phyloP scores from a whole-genome alignment of 2,329 filamentous ascomycete species.

The Fusarium buxicola region DNA sequence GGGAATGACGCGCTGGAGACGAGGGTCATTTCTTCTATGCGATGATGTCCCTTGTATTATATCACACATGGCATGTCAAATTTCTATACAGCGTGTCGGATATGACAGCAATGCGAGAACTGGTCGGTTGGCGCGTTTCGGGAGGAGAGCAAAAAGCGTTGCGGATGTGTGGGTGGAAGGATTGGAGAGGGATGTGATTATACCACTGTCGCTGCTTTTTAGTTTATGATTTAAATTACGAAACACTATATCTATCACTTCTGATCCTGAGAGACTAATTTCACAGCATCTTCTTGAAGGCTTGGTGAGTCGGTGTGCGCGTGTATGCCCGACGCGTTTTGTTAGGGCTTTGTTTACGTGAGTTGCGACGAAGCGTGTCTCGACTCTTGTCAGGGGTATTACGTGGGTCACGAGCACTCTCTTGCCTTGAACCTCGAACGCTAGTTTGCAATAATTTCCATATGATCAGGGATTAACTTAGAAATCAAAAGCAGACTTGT shows the following conservation, averaged over 20 bases:
- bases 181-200: slow-evolving; percentile 29
- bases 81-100: slow-evolving; percentile 34
- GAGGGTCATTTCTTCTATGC: slow-evolving; percentile 35
- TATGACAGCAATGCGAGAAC: slow-evolving; percentile 31
- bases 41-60: slow-evolving; percentile 44
- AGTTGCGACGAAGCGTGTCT: slow-evolving; percentile 38
- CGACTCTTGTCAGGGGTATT: slow-evolving; percentile 37
- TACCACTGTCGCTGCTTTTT: slow-evolving; percentile 42
- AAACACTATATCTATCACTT: slow-evolving; percentile 7
- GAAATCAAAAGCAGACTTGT: not conserved
- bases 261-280: not conserved
- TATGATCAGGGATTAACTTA: not conserved
- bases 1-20: slow-evolving; percentile 28
- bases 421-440: slow-evolving; percentile 1
- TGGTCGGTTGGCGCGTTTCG: slow-evolving; percentile 31
- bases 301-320: slow-evolving; percentile 9
- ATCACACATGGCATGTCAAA: slow-evolving; percentile 35
- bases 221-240: slow-evolving; percentile 23
- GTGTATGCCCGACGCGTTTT: slow-evolving; percentile 28
- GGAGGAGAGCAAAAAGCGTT: slow-evolving; percentile 20
- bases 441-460: not conserved
- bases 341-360: slow-evolving; percentile 45
- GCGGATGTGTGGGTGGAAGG: slow-evolving; percentile 32
- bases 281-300: not conserved
- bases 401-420: slow-evolving; percentile 33